Evolutionary conservation across 1,139 yeast species (phyloP).

Genomic region (Yarrowia galli): DNA sequence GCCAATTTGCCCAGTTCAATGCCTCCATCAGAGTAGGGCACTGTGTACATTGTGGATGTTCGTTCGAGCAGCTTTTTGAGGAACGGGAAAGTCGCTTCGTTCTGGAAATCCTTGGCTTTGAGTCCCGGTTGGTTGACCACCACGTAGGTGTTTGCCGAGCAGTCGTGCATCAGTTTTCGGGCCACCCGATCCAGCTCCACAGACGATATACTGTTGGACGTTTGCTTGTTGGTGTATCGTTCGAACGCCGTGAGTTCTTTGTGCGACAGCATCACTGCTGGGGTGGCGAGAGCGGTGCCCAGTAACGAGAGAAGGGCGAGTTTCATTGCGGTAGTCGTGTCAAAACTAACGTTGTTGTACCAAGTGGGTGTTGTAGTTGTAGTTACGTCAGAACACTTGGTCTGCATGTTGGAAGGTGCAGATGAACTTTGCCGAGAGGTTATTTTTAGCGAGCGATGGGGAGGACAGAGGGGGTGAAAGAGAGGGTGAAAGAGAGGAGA

Average conservation of each 20-base stretch:
- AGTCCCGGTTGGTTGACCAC: constrained; percentile 77
- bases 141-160: constrained; percentile 74
- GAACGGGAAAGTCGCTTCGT: constrained; percentile 47
- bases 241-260: not conserved
- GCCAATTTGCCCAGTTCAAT: constrained; percentile 60
- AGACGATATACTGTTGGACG: constrained; percentile 20
- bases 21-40: constrained; percentile 60
- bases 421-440: not conserved
- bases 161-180: constrained; percentile 60
- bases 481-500: not conserved
- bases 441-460: not conserved
- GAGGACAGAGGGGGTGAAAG: not conserved
- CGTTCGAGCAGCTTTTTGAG: constrained; percentile 62
- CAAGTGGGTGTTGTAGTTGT: not conserved
- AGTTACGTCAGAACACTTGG: not conserved
- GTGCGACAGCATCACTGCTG: constrained; percentile 34
- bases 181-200: constrained; percentile 36
- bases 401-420: not conserved
- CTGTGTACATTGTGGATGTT: constrained; percentile 69
- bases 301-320: not conserved
- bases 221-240: constrained; percentile 3
- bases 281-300: constrained; percentile 30
- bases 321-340: not conserved
- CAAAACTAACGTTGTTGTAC: too few relatives aligned
- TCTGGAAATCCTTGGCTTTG: constrained; percentile 61